phyloP scores from a whole-genome alignment of 805 yeast species.

The Wickerhamiella sergipiensis region DNA sequence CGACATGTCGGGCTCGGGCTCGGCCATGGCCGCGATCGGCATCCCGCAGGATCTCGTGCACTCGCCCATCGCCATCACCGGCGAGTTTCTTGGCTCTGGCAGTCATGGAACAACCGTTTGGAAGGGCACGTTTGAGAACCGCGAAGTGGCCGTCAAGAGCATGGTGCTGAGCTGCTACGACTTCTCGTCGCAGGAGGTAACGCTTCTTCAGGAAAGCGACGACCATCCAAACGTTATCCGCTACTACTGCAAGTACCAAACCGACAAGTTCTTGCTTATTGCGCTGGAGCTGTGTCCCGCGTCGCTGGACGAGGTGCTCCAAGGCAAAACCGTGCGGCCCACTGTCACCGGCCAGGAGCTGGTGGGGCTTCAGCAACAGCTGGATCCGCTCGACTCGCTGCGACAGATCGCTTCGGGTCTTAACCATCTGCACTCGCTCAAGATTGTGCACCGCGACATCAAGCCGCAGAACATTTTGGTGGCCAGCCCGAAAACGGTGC shows the following conservation, averaged over 20 bases:
- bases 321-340: conserved; percentile 26
- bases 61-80: conserved; percentile 35
- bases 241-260: conserved; percentile 84
- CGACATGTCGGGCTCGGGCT: conserved; percentile 1
- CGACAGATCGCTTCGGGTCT: conserved; percentile 74
- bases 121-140: conserved; percentile 74
- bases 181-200: conserved; percentile 84
- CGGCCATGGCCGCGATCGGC: conserved; percentile 1
- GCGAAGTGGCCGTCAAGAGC: conserved; percentile 93
- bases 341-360: background rate
- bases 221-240: conserved; percentile 92
- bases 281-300: conserved; percentile 87
- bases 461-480: conserved; percentile 90
- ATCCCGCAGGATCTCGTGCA: background rate
- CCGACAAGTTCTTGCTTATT: conserved; percentile 77
- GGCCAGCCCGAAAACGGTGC: conserved; percentile 37
- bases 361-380: conserved; percentile 24
- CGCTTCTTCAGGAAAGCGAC: conserved; percentile 80
- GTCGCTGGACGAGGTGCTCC: conserved; percentile 68
- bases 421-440: conserved; percentile 72
- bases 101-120: conserved; percentile 94
- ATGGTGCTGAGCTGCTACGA: conserved; percentile 90
- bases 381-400: conserved; percentile 31
- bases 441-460: conserved; percentile 87
- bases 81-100: conserved; percentile 80